A percentile compares a stretch with the other conserved stretches of the same genome.
These are phyloP conservation scores for Mrakia blollopis DNA, from an alignment of 768 basidiomycete species.

Conservation along the genomic window DNA sequence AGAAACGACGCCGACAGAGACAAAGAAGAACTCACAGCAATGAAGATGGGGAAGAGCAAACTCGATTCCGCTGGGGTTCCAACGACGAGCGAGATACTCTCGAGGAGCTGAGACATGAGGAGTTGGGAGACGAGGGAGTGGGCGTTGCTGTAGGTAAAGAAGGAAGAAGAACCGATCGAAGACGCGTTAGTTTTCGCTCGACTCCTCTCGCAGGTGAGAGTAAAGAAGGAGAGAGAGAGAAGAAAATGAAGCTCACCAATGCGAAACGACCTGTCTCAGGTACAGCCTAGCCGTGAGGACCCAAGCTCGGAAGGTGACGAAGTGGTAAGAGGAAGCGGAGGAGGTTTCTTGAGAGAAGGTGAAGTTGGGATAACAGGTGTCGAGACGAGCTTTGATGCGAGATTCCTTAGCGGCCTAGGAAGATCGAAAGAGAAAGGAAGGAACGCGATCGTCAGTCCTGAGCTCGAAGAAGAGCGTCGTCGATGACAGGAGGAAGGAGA, in stretches of 20 bases:
- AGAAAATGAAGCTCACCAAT: not conserved
- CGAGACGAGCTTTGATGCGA: conserved; percentile 30
- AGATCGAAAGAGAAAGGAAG: not conserved
- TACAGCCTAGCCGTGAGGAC: conserved; percentile 30
- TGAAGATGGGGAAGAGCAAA: conserved; percentile 31
- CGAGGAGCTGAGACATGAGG: conserved; percentile 27
- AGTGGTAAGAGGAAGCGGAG: conserved; percentile 26
- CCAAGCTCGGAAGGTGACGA: conserved; percentile 29
- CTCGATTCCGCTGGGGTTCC: conserved; percentile 30
- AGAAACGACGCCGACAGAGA: no score
- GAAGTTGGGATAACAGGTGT: conserved; percentile 27
- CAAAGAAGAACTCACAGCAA: conserved; percentile 6
- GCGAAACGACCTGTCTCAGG: conserved; percentile 28
- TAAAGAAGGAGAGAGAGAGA: not conserved
- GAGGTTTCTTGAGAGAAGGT: conserved; percentile 14
- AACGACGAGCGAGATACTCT: conserved; percentile 27
- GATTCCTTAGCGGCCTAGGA: conserved; percentile 16
- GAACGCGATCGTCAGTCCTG: not conserved
- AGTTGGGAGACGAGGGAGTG: conserved; percentile 29
- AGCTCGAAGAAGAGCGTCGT: not conserved
- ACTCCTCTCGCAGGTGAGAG: no score
- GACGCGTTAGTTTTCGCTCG: no score
- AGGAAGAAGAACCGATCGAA: not conserved
- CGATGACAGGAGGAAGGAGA: not conserved
- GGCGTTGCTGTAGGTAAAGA: conserved; percentile 20